phyloP scores from a whole-genome alignment of 2,329 filamentous ascomycete species.

The Scorias spongiosa region DNA sequence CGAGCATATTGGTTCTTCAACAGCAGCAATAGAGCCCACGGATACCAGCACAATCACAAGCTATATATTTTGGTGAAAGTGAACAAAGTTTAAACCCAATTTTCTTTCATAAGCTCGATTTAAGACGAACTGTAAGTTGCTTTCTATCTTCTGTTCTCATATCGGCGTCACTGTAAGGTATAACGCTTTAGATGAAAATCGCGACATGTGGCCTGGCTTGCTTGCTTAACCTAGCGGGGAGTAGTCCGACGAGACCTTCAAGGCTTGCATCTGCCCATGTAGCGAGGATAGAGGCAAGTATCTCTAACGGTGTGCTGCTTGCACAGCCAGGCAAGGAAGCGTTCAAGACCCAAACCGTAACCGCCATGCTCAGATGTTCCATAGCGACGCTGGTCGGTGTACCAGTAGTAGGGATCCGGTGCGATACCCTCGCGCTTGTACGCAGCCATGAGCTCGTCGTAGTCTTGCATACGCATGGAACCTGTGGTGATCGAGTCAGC shows the following conservation, averaged over 20 bases:
- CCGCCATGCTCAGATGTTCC: constrained; percentile 84
- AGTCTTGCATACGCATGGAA: constrained; percentile 88
- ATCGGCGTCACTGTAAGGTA: no score
- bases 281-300: constrained; percentile 63
- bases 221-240: no score
- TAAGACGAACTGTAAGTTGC: no score
- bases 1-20: no score
- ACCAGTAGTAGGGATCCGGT: constrained; percentile 88
- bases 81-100: no score
- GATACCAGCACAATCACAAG: no score
- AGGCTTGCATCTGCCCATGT: constrained; percentile 68
- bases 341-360: constrained; percentile 83
- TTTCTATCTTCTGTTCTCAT: no score
- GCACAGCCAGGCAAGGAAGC: constrained; percentile 55
- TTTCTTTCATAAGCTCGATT: no score
- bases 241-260: constrained; percentile 22
- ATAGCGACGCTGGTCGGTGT: constrained; percentile 67
- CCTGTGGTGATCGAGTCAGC: neutral
- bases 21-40: no score
- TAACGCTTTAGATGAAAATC: no score
- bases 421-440: constrained; percentile 80
- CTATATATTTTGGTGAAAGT: no score
- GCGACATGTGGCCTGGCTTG: no score
- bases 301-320: constrained; percentile 51
- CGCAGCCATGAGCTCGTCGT: constrained; percentile 75